phyloP scores from a whole-genome alignment of 2,329 filamentous ascomycete species.

The Alternaria consortialis region DNA sequence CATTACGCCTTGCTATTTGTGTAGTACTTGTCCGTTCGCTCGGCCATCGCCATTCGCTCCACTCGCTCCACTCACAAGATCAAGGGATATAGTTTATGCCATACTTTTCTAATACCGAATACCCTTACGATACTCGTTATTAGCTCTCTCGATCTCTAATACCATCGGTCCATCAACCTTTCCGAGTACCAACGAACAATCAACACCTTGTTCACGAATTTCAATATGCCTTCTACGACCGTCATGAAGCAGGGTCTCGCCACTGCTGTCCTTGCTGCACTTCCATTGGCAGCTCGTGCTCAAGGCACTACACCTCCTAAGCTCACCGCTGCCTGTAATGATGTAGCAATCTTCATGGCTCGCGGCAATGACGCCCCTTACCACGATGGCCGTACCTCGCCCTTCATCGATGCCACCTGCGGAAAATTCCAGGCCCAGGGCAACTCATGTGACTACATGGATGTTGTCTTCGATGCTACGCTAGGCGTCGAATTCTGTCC shows the following conservation, averaged over 20 bases:
- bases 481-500: slow-evolving; percentile 9
- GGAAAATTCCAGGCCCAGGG: slow-evolving; percentile 12
- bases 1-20: not conserved
- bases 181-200: not conserved
- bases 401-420: slow-evolving; percentile 11
- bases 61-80: slow-evolving; percentile 6
- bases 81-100: slow-evolving; percentile 9
- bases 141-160: not conserved
- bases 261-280: slow-evolving; percentile 13
- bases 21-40: slow-evolving; percentile 14
- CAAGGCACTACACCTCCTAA: slow-evolving; percentile 14
- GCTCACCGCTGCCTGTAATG: slow-evolving; percentile 11
- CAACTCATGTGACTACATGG: slow-evolving; percentile 14
- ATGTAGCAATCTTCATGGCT: slow-evolving; percentile 16
- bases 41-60: slow-evolving; percentile 11
- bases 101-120: slow-evolving; percentile 8
- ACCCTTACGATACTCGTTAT: slow-evolving; percentile 1
- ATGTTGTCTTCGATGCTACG: slow-evolving; percentile 14
- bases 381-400: slow-evolving; percentile 12
- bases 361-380: slow-evolving; percentile 17
- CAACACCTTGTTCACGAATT: slow-evolving; percentile 1
- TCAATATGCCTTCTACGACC: slow-evolving; percentile 3
- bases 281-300: slow-evolving; percentile 6
- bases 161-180: not conserved
- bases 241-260: slow-evolving; percentile 14